phyloP scores from a whole-genome alignment of 768 basidiomycete species.

The Collybia sp. region DNA sequence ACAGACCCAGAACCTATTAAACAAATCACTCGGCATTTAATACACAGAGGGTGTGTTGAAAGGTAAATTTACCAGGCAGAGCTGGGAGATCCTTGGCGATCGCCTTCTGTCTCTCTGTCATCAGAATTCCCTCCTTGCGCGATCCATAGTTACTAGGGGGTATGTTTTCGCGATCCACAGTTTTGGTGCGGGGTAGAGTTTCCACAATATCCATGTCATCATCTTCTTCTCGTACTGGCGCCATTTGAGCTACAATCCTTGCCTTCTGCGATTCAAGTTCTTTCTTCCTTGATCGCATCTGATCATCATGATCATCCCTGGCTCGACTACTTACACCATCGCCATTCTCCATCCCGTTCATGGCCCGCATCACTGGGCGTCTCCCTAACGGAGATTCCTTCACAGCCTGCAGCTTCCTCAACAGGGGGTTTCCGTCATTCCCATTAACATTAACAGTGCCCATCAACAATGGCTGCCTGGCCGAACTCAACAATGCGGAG shows the following conservation, averaged over 20 bases:
- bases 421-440: conserved; percentile 33
- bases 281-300: conserved; percentile 45
- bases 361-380: conserved; percentile 29
- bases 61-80: no score
- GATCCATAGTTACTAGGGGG: neutral
- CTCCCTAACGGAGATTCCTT: conserved; percentile 52
- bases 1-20: conserved; percentile 2
- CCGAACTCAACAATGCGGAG: conserved; percentile 84
- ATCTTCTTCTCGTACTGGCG: conserved; percentile 47
- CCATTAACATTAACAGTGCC: conserved; percentile 29
- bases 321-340: conserved; percentile 22
- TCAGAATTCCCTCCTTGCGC: neutral
- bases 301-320: conserved; percentile 25
- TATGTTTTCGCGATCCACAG: conserved; percentile 15
- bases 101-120: neutral
- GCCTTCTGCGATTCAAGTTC: conserved; percentile 91
- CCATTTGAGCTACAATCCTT: conserved; percentile 92
- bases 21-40: no score
- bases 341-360: conserved; percentile 39
- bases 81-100: neutral
- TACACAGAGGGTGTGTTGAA: neutral
- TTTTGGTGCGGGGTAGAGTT: conserved; percentile 11
- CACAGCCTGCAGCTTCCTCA: conserved; percentile 56
- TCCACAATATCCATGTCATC: conserved; percentile 26
- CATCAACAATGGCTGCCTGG: conserved; percentile 83